Base-by-base conservation (phyloP, 2,329 filamentous ascomycete species). In the Fonsecaea multimorphosa region DNA sequence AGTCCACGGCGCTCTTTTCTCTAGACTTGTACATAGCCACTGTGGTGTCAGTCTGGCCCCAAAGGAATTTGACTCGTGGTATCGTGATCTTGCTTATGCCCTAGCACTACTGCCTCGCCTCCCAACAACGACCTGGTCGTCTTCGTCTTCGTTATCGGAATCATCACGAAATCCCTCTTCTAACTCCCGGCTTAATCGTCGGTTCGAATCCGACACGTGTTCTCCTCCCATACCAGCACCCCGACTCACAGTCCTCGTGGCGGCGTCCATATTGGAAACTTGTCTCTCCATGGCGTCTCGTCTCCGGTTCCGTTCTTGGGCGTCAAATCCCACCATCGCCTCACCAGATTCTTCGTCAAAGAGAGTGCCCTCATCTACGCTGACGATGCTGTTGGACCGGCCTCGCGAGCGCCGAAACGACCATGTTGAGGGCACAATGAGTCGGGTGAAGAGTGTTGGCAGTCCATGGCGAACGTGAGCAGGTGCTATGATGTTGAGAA, bases 131-230 rank as follows among this genome's bases (percentile, higher is more conserved):
- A 64, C 62, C 32, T 60, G 52, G n/a, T 57, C 32, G 16, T 54
- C 73, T 6, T 65, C 65, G 36, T 44, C 75, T 61, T 88, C 86
- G 40, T 89, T 87, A 63, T 89, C 87, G 74, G 89, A 91, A 71
- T 91, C 88, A 75, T 91, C 89, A 78, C 86, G 86, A 74, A 92
- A 92, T 0, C 89, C 89, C 73, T 89, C 85, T 76, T 94, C 91
- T 58, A 94, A 77, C 80, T 96, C 92, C 78, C 92, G 83, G 76
- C 91, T 94, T 67, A 96, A 73, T 68, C 92, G 83, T 71, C 86
- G 81, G 51, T 83, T 79, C 55, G 82, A 83, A 67, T 87, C 67
- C 36, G 27, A 22, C 16, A 6, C 31, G n/a, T 24, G 24, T 12
- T 6, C 36, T 2, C n/a, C 44, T 51, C 44, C 63, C 12, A 46